Conservation (phyloP, 306 rosid genomes). For the Cajanus cajan region DNA sequence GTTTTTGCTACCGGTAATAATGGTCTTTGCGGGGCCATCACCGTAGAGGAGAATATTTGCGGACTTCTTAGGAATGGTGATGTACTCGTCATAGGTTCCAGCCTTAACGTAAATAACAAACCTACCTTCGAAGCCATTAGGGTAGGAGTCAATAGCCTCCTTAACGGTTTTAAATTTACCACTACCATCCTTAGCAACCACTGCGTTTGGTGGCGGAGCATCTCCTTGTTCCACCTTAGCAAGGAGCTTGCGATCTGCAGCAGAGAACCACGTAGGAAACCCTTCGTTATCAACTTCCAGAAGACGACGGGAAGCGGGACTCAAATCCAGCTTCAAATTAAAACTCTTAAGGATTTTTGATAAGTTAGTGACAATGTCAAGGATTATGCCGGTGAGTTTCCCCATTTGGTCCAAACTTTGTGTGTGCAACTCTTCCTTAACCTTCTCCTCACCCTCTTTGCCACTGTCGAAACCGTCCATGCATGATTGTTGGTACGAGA, state of each 20-base stretch:
- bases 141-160: constrained; percentile 59
- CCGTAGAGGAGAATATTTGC: constrained; percentile 60
- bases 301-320: constrained; percentile 52
- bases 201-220: constrained; percentile 34
- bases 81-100: constrained; percentile 59
- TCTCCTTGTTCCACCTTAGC: neutral
- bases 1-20: constrained; percentile 42
- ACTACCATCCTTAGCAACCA: constrained; percentile 81
- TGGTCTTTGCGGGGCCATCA: constrained; percentile 57
- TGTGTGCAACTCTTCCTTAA: constrained; percentile 4
- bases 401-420: constrained; percentile 32
- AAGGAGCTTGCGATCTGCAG: constrained; percentile 53
- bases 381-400: constrained; percentile 55
- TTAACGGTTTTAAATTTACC: constrained; percentile 54
- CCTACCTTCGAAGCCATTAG: constrained; percentile 39
- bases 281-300: constrained; percentile 42
- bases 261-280: constrained; percentile 59
- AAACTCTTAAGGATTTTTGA: constrained; percentile 28
- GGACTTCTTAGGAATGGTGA: constrained; percentile 35
- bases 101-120: constrained; percentile 64
- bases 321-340: constrained; percentile 43
- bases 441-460: constrained; percentile 18
- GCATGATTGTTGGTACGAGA: constrained; percentile 61
- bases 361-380: constrained; percentile 53
- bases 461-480: constrained; percentile 39